Evolutionary conservation across 1,139 yeast genomes (phyloP), one percentile per base, ranked within the genome.

Genomic region (Yamadazyma buinensis): DNA sequence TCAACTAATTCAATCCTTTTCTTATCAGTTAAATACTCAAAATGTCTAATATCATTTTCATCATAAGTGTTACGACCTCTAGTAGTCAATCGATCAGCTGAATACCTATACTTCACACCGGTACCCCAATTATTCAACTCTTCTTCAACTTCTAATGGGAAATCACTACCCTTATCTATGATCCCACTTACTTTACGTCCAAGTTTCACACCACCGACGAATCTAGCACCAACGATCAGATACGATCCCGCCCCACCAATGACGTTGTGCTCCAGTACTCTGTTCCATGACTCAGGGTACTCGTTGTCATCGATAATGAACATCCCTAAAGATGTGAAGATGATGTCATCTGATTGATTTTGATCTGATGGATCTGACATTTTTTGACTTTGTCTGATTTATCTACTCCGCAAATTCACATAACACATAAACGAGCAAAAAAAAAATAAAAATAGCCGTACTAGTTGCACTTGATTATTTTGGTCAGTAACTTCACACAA

Each of bases 231-330:
- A n/a, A 83, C 64, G 1, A 80, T 76, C 1, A 90, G 88, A 54
- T 76, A 90, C 0, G 92, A 75, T 0, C 95, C 97, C 1, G 90
- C 97, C 0, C 97, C 97, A 0, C 97, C 97, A 28, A 86, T 67
- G 7, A 88, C 67, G 50, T 85, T 63, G 33, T 57, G 53, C 19
- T 75, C 74, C 0, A 75, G 49, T 2, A 58, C 54, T 6, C 69
- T 61, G 15, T 64, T 59, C 31, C 68, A 61, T 7, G 61, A 51
- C 6, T 58, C 52, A 0, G 74, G 68, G 48, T 75, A 80, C 37
- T 76, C 79, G 47, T 88, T 86, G 43, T 86, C 95, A 55, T 90
- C 97, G n/a, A 90, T 73, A 48, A 90, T 87, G 57, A 87, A 84
- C 88, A 90, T 83, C 32, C 97, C 97, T 59, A 85, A 64, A 1